A percentile compares a stretch with the other conserved stretches of the same genome.
Conservation (phyloP, 2,329 filamentous ascomycete genomes). For the Sporothrix variecibatus region DNA sequence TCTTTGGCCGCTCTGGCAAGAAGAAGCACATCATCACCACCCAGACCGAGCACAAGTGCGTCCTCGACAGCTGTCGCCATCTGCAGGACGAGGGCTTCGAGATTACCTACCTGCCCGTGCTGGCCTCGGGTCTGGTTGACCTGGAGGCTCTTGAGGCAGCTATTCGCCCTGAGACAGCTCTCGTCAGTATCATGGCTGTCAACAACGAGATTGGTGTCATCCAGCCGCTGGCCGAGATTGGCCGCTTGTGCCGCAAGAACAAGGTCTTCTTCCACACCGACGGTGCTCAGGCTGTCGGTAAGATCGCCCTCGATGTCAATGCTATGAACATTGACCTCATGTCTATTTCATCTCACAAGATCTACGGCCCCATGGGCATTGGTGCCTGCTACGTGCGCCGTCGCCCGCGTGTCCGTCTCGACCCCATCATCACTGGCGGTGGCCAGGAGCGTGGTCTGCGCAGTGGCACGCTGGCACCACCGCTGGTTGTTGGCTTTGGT, state of each 20-base stretch:
- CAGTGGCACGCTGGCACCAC: slow-evolving; percentile 89
- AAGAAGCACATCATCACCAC: slow-evolving; percentile 98
- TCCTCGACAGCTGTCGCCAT: slow-evolving; percentile 94
- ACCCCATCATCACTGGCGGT: slow-evolving; percentile 94
- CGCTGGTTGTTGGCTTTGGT: slow-evolving; percentile 87
- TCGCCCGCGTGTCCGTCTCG: slow-evolving; percentile 87
- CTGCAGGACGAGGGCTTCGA: slow-evolving; percentile 96
- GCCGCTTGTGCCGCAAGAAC: slow-evolving; percentile 83
- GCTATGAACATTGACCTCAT: slow-evolving; percentile 98
- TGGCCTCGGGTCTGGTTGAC: slow-evolving; percentile 80
- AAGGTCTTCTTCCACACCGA: slow-evolving; percentile 99
- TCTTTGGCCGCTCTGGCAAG: slow-evolving; percentile 90
- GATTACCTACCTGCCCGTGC: slow-evolving; percentile 93
- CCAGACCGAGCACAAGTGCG: slow-evolving; percentile 98
- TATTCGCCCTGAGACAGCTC: slow-evolving; percentile 83
- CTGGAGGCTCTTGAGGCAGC: slow-evolving; percentile 83
- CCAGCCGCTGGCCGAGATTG: slow-evolving; percentile 91
- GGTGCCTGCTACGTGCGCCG: slow-evolving; percentile 95
- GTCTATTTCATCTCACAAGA: slow-evolving; percentile 98
- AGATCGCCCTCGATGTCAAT: slow-evolving; percentile 95
- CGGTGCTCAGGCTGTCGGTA: slow-evolving; percentile 95
- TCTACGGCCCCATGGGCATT: slow-evolving; percentile 96
- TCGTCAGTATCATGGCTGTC: slow-evolving; percentile 98
- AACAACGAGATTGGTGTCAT: slow-evolving; percentile 99
- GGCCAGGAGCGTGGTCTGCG: slow-evolving; percentile 93